Evolutionary conservation across 163 green algal species (phyloP), one percentile per base, ranked within the genome.

Genomic region (Scenedesmus sp.): DNA sequence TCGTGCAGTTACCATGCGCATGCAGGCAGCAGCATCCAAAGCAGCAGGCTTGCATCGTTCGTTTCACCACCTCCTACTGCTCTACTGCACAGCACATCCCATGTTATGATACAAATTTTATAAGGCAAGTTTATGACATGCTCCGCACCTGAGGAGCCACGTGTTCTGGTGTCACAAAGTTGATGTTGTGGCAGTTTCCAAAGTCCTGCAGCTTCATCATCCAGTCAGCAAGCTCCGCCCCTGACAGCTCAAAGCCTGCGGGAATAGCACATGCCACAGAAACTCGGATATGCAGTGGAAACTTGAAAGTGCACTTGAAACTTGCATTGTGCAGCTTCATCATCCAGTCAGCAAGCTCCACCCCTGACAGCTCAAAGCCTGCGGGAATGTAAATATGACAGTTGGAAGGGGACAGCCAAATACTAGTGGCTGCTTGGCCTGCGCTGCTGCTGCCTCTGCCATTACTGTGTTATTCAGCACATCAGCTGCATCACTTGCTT

Each of bases 91-190:
- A 46, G 34, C 34, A 46, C 34, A 46, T 46, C 34, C 34, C 34
- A 46, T 46, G 34, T 46, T 46, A 46, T 46, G 34, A 46, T 46
- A 46, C 34, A 46, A 46, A 46, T 46, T 46, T 2, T 66, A 8
- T 66, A 15, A 66, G 8, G 59, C 8, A 15, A 66, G 8, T 66
- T 8, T 66, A 10, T 8, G 8, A 66, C 26, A 18, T 26, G 16
- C 66, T 34, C 15, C 20, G 0, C 52, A 92, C 89, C 73, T 90
- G 90, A 6, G 84, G 85, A 57, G 85, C 85, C 34, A 91, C 85
- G 59, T 93, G 91, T 73, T 93, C 91, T 46, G 91, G 91, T 20
- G 91, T 93, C 6, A 93, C 91, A n/a, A 93, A 74, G 74, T 93
- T 93, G 60, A 93, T 88, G 74, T 93, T 93, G 84, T 93, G 91